Conservation (phyloP, 306 rosid genomes). For the Prunus dulcis region DNA sequence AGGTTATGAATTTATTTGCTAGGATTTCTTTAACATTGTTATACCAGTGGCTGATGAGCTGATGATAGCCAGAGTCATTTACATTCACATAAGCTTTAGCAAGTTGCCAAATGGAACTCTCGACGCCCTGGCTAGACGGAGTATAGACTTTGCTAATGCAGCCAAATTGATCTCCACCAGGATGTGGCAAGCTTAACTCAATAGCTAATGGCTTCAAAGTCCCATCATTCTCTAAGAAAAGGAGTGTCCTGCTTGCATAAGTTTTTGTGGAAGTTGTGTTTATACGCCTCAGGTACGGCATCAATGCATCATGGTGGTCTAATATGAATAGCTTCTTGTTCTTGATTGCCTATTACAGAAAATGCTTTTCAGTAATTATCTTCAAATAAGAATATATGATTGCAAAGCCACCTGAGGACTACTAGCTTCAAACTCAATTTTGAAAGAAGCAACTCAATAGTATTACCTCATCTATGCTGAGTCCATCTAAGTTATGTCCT, state of each 20-base stretch:
- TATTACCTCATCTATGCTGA: slow-evolving; percentile 56
- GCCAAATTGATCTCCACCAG: slow-evolving; percentile 51
- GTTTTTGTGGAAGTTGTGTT: slow-evolving; percentile 56
- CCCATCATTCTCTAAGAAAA: slow-evolving; percentile 60
- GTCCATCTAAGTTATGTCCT: slow-evolving; percentile 50
- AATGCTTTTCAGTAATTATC: background rate
- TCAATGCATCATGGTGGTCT: slow-evolving; percentile 72
- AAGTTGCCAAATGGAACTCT: slow-evolving; percentile 60
- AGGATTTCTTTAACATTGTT: slow-evolving; percentile 3
- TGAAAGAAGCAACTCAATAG: background rate
- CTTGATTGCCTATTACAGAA: slow-evolving; percentile 52
- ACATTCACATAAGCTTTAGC: slow-evolving; percentile 79
- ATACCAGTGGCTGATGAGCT: slow-evolving; percentile 78
- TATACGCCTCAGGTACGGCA: slow-evolving; percentile 65
- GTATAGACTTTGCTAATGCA: slow-evolving; percentile 49
- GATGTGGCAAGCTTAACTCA: slow-evolving; percentile 74
- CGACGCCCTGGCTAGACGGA: slow-evolving; percentile 54
- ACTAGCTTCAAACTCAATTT: no score
- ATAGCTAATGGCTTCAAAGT: slow-evolving; percentile 74
- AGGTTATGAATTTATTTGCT: background rate
- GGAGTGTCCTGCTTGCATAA: slow-evolving; percentile 69
- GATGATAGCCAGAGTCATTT: slow-evolving; percentile 72
- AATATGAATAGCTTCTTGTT: slow-evolving; percentile 52
- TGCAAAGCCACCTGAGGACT: background rate
- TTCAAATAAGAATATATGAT: background rate